These are phyloP conservation scores for Telfairia occidentalis DNA, from an alignment of 331 rosid species.

Conservation along the genomic window DNA sequence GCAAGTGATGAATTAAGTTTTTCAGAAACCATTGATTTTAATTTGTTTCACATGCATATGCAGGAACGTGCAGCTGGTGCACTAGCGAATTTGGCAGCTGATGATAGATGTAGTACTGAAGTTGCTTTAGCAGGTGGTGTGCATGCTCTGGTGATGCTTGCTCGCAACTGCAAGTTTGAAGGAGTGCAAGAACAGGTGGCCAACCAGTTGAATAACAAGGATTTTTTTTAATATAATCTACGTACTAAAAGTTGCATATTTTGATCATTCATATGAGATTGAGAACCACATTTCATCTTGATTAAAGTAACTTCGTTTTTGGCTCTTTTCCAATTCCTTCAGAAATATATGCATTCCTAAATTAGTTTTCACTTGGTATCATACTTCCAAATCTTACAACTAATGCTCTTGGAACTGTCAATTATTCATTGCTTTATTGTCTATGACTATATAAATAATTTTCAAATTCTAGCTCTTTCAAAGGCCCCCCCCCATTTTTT, in stretches of 20 bases:
- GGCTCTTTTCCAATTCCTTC: neutral
- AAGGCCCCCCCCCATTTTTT: too few relatives aligned
- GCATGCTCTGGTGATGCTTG: constrained; percentile 98
- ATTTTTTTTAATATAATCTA: neutral
- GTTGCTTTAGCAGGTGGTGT: constrained; percentile 97
- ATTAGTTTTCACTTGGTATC: neutral
- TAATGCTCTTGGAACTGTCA: neutral
- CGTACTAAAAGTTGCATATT: neutral
- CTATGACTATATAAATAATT: neutral
- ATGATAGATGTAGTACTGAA: constrained; percentile 96
- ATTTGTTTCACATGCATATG: constrained; percentile 12
- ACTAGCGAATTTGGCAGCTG: constrained; percentile 97
- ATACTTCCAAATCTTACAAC: neutral
- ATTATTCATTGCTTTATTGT: neutral
- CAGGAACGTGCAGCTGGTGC: constrained; percentile 99
- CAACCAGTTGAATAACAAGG: constrained; percentile 13
- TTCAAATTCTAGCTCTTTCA: neutral
- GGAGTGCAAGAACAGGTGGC: constrained; percentile 99
- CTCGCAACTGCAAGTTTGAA: constrained; percentile 88
- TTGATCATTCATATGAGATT: neutral
- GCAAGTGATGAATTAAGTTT: constrained; percentile 2
- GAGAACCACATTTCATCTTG: neutral
- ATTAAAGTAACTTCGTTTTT: neutral
- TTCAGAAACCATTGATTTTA: neutral
- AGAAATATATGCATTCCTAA: neutral